Base-by-base conservation (phyloP, 495 filamentous ascomycete species). In the Penicillium cosmopolitanum region DNA sequence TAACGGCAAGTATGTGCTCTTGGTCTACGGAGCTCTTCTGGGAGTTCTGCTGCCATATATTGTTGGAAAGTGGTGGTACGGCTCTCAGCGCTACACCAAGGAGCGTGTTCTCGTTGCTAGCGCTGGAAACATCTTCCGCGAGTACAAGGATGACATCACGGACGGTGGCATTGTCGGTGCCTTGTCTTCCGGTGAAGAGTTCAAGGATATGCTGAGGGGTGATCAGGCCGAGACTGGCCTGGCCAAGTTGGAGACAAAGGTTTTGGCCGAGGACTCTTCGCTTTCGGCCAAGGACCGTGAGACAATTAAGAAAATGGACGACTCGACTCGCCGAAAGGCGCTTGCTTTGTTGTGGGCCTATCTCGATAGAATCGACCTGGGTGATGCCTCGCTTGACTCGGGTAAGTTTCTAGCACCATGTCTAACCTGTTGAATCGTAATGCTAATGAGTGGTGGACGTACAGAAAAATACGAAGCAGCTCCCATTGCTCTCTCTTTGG, bases 1-100 rank as follows among this genome's bases (percentile, higher is more conserved):
- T 53, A 93, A 93, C 71, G 94, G 92, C 40, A 98, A 97, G 79
- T 98, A 96, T 68, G 91, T 97, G 47, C 80, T 98, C 57, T 75
- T 96, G 63, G 81, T 98, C 47, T 98, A 98, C 71, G 92, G 90
- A 10, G 74, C 84, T 43, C 78, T 97, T 38, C 84, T 98, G 36
- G 96, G 93, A 51, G 90, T 97, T 33, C 76, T 97, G 43, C 75
- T 98, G 46, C 95, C 95, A 12, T 98, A 97, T 68, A 80, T 96
- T 50, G 96, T 98, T 38, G 95, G 95, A 25, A 89, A 88, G 35
- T 98, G 95, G 95, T 98, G 95, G 95, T 98, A 98, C 71, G 95
- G 95, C 53, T 96, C 92, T 7, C 92, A 96, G 70, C 82, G 87
- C 50, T 83, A 91, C 69, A 97, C 95, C 18, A 95, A 91, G 73